Evolutionary conservation across 83 land plant genomes (phyloP).

Genomic region (Picea abies): DNA sequence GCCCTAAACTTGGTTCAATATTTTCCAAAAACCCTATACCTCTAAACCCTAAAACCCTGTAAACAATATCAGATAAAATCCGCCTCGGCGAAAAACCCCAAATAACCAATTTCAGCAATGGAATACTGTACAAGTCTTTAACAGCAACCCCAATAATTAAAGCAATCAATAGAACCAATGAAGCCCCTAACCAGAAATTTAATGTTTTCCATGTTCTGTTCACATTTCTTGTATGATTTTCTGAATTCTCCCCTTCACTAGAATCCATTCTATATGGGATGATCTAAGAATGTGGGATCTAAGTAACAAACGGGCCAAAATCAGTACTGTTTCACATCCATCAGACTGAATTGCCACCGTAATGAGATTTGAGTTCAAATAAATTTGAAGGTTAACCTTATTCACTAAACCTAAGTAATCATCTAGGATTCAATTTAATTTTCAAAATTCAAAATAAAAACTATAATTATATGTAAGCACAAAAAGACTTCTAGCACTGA

Average conservation of each 20-base stretch:
- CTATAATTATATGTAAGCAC: no score
- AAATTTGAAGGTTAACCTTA: no score
- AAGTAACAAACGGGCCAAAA: not conserved
- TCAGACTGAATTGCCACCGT: not conserved
- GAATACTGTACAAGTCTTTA: not conserved
- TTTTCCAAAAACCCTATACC: not conserved
- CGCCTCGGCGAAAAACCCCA: not conserved
- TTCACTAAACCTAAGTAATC: no score
- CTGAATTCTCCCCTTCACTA: not conserved
- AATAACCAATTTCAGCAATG: not conserved
- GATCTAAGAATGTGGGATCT: not conserved
- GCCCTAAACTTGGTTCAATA: not conserved
- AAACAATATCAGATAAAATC: constrained; percentile 3
- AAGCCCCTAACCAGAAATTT: constrained; percentile 4
- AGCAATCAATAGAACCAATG: not conserved
- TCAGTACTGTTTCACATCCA: not conserved
- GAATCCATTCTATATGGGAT: not conserved
- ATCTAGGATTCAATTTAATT: no score
- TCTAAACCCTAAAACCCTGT: constrained; percentile 6
- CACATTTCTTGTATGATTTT: not conserved
- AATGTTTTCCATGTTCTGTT: not conserved
- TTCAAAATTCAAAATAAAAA: no score
- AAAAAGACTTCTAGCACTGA: no score
- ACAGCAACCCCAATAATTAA: not conserved
- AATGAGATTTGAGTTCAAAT: no score